Evolutionary conservation across 495 filamentous ascomycete genomes (phyloP).

Genomic region (Bombardia bombarda): DNA sequence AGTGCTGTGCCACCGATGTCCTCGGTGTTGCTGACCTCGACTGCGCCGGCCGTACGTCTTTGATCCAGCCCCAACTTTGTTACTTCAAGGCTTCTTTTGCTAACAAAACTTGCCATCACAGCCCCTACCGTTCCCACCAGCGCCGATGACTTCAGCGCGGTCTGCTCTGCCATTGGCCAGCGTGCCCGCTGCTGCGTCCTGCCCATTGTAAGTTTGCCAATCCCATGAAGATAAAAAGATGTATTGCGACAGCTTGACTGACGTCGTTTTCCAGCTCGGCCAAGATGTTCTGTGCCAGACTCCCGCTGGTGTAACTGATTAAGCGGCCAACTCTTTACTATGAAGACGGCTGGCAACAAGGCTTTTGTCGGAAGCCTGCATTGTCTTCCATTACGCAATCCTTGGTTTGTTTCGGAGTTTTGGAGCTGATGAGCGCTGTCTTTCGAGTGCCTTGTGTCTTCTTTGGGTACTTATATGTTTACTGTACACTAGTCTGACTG

Average conservation of each 20-base stretch:
- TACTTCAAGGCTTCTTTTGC: too few species aligned
- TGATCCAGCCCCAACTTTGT: too few species aligned
- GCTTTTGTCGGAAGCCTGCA: too few species aligned
- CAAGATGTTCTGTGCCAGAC: conserved; percentile 32
- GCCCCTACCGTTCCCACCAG: conserved; percentile 19
- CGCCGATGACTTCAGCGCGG: conserved; percentile 22
- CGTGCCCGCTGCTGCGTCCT: conserved; percentile 38
- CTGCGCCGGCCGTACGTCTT: conserved; percentile 28
- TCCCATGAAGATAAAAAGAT: neutral
- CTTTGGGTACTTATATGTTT: too few species aligned
- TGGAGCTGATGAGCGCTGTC: too few species aligned
- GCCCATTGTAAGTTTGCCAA: conserved; percentile 20
- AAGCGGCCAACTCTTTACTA: too few species aligned
- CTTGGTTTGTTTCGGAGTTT: too few species aligned
- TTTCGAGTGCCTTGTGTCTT: too few species aligned
- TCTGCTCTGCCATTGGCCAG: conserved; percentile 33
- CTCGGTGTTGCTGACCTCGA: conserved; percentile 35
- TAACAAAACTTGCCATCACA: too few species aligned
- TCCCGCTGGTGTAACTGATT: conserved; percentile 30
- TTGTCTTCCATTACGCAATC: too few species aligned
- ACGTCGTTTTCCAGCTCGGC: conserved; percentile 15
- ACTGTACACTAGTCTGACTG: too few species aligned
- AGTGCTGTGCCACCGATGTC: conserved; percentile 38
- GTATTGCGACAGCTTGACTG: neutral
- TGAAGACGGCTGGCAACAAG: too few species aligned